Percentiles rank a stretch among this genome's conserved stretches.
These are phyloP conservation scores for Themeda triandra DNA, from an alignment of 176 grass and related monocot species.

Conservation along the genomic window DNA sequence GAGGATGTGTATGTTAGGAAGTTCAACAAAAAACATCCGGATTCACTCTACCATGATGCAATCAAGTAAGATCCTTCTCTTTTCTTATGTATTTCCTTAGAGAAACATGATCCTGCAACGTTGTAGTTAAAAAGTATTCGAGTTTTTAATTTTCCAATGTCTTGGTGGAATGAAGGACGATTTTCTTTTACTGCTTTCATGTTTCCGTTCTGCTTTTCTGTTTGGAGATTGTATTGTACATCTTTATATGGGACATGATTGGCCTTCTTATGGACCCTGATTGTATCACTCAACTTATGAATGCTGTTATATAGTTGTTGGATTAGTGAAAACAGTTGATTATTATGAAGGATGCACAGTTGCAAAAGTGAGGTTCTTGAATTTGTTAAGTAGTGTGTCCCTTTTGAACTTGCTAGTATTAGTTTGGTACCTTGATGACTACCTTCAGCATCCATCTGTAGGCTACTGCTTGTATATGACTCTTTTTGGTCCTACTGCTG, in stretches of 20 bases:
- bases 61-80: conserved; percentile 51
- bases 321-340: not conserved
- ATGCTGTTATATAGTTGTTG: not conserved
- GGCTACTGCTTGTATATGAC: no score
- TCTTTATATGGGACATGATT: no score
- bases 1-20: conserved; percentile 68
- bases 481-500: not conserved
- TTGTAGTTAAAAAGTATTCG: not conserved
- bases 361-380: no score
- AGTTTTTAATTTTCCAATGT: no score
- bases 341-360: not conserved
- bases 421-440: not conserved
- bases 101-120: not conserved
- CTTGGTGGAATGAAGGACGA: no score
- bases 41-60: conserved; percentile 75
- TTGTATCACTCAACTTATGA: not conserved
- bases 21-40: conserved; percentile 62
- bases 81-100: not conserved
- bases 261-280: not conserved
- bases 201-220: no score
- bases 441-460: not conserved
- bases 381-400: not conserved
- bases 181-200: no score
- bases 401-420: not conserved
- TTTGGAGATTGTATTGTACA: no score